A percentile compares a stretch with the other conserved stretches of the same genome.
Evolutionary conservation across 345 rosid species (phyloP).

Genomic region (Rhodamnia argentea): DNA sequence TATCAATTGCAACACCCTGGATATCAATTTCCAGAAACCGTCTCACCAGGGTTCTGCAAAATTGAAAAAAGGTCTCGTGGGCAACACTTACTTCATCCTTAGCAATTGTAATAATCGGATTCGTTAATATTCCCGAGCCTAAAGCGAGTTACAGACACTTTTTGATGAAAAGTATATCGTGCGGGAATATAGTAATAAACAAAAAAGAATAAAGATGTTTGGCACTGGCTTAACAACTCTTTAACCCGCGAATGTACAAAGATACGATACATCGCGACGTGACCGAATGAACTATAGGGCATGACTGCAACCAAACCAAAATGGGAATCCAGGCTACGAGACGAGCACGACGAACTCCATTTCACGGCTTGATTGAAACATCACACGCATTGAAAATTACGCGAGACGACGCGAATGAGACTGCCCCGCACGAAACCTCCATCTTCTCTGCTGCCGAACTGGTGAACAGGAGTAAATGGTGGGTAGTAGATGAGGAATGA

Average conservation of each 20-base stretch:
- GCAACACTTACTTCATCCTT: not conserved
- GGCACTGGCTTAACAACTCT: no score
- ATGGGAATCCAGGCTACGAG: not conserved
- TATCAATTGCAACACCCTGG: fast-evolving
- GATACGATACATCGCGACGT: not conserved
- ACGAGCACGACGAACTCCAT: not conserved
- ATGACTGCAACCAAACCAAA: not conserved
- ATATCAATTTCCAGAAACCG: not conserved
- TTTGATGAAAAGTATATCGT: no score
- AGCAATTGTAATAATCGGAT: no score
- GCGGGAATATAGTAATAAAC: no score
- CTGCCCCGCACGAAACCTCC: not conserved
- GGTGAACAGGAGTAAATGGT: not conserved
- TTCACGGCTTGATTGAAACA: not conserved
- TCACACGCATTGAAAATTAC: not conserved
- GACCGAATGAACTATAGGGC: not conserved
- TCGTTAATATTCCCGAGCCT: no score
- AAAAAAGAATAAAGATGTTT: no score
- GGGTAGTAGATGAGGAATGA: not conserved
- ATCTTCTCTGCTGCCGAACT: not conserved
- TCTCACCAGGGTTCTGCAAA: not conserved
- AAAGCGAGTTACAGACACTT: no score
- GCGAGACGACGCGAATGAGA: not conserved
- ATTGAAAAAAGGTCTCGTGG: not conserved
- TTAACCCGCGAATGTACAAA: not conserved